Evolutionary conservation across 441 rosid genomes (phyloP).

Genomic region (Biscutella laevigata): DNA sequence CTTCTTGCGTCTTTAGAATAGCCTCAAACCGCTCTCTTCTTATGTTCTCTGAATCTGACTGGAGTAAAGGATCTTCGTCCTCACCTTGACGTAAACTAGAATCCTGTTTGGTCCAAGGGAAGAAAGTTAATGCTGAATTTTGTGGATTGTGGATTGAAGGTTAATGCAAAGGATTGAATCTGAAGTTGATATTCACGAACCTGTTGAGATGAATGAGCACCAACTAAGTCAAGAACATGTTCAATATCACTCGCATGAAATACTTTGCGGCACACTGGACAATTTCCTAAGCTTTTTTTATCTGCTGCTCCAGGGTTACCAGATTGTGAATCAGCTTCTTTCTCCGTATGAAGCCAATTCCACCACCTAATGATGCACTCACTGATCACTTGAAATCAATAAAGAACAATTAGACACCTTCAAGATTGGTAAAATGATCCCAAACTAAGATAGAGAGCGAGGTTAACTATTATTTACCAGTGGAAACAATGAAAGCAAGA

Average conservation of each 20-base stretch:
- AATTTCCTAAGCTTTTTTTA: conserved; percentile 47
- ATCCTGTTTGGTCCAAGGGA: conserved; percentile 25
- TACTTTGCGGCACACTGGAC: conserved; percentile 78
- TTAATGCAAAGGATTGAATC: background rate
- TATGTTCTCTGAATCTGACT: conserved; percentile 40
- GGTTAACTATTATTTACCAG: conserved; percentile 33
- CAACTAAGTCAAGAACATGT: conserved; percentile 67
- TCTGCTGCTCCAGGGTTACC: conserved; percentile 24
- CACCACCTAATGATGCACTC: conserved; percentile 85
- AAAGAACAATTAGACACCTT: conserved; percentile 15
- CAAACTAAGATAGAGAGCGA: background rate
- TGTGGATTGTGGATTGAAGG: background rate
- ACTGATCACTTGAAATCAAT: conserved; percentile 35
- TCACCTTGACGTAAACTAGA: conserved; percentile 19
- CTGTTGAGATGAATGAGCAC: conserved; percentile 36
- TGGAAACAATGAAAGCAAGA: conserved; percentile 94
- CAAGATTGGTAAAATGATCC: background rate
- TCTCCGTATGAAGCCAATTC: conserved; percentile 62
- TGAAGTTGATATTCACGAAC: conserved; percentile 26
- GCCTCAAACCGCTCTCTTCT: conserved; percentile 66
- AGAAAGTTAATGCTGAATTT: background rate
- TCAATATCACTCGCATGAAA: conserved; percentile 63
- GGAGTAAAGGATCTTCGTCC: conserved; percentile 29
- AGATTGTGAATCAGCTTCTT: conserved; percentile 28
- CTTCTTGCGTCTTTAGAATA: conserved; percentile 49